Evolutionary conservation across 768 basidiomycete genomes (phyloP), one percentile per base, ranked within the genome.

Genomic region (Amanita exitialis): DNA sequence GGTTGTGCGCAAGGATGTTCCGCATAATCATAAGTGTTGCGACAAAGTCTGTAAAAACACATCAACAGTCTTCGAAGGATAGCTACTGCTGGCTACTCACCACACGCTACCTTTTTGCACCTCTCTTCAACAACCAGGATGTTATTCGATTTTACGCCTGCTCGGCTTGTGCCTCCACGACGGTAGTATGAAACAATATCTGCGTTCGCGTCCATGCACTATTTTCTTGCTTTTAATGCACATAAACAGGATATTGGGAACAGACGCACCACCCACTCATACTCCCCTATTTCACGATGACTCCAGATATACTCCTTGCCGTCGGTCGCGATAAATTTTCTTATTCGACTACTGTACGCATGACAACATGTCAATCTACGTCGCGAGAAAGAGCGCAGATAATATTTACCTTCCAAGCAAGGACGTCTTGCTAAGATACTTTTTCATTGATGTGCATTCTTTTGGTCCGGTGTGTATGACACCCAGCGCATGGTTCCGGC

Each of bases 1-100:
- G 55, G 41, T 72, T 64, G 55, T 80, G 66, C 32, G 68, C 65
- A 5, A 61, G 71, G 27, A 84, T 82, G 57, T 82, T 77, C 9
- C 80, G 73, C 79, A 85, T 80, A 55, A 84, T 79, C 62, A 74
- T 73, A 39, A 82, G 60, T 0, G 80, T 75, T 3, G 79, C 78
- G 9, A 85, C 69, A 49, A 84, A 61, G 54, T 84, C 82, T 84
- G 62, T 8, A 44, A 32, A 34, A 27, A 39, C 35, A 21, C 52
- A 51, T 56, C 56, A 52, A 27, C 47, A 41, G 15, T 47, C 23
- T 15, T 2, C 3, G 34, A 7, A 21, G 44, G 45, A 23, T 44
- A 20, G 35, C 16, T 15, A 23, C 20, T 20, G 41, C 2, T n/a
- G 4, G 21, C 2, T 6, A 64, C 73, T 56, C 57, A 80, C 84